phyloP scores from a whole-genome alignment of 2,329 filamentous ascomycete genomes.

The Cercospora zeae-maydis region DNA sequence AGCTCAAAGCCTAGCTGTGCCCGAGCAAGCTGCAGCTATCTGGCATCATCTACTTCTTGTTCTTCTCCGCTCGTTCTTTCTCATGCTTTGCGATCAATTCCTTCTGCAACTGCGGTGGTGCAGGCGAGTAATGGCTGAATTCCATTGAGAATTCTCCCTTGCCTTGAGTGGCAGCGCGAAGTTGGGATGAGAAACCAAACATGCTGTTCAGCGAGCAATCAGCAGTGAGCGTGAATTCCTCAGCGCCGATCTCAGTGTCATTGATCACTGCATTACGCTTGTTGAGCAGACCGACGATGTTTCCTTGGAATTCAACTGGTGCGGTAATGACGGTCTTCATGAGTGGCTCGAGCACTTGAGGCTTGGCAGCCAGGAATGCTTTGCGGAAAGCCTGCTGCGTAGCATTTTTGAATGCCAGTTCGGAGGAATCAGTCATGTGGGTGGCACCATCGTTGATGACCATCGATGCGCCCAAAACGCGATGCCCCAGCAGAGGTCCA shows the following conservation, averaged over 20 bases:
- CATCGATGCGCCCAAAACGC: conserved; percentile 85
- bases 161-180: conserved; percentile 90
- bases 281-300: conserved; percentile 90
- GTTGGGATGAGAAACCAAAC: conserved; percentile 92
- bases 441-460: conserved; percentile 93
- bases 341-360: conserved; percentile 84
- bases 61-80: conserved; percentile 62
- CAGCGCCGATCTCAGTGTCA: conserved; percentile 87
- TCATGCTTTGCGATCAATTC: conserved; percentile 66
- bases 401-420: conserved; percentile 91
- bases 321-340: conserved; percentile 99
- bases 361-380: conserved; percentile 75
- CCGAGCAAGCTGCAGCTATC: neutral
- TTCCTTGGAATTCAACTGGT: conserved; percentile 95
- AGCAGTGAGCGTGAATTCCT: conserved; percentile 88
- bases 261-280: conserved; percentile 94
- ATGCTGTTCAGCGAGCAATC: conserved; percentile 94
- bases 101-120: conserved; percentile 83
- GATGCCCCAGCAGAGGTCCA: conserved; percentile 88
- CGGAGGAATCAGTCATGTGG: conserved; percentile 95
- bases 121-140: conserved; percentile 90
- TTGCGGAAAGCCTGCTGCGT: conserved; percentile 97
- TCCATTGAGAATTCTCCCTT: conserved; percentile 99
- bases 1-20: neutral
- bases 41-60: conserved; percentile 51